These are phyloP conservation scores for Phaeoacremonium minimum DNA, from an alignment of 2,329 filamentous ascomycete genomes.

Conservation along the genomic window DNA sequence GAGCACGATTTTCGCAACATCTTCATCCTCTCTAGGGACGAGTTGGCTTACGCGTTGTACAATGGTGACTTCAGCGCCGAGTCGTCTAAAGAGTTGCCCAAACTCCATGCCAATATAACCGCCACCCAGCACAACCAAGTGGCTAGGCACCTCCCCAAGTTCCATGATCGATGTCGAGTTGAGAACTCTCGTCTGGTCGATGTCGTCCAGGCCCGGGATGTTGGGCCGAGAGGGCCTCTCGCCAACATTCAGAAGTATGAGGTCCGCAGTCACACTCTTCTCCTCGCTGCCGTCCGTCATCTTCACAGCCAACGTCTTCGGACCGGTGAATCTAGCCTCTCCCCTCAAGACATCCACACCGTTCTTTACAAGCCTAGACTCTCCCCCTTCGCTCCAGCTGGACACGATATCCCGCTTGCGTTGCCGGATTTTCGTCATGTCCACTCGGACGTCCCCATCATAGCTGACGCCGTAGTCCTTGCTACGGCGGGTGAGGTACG, in stretches of 20 bases:
- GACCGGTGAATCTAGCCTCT: conserved; percentile 34
- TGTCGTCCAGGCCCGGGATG: conserved; percentile 28
- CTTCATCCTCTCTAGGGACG: conserved; percentile 40
- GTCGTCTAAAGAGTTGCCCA: conserved; percentile 43
- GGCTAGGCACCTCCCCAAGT: conserved; percentile 36
- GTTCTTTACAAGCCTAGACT: conserved; percentile 30
- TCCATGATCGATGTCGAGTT: conserved; percentile 45
- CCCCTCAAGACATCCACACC: conserved; percentile 42
- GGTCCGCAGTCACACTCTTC: conserved; percentile 28
- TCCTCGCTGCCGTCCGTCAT: conserved; percentile 21
- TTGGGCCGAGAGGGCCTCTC: conserved; percentile 33
- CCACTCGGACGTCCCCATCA: conserved; percentile 26
- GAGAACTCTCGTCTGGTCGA: conserved; percentile 30
- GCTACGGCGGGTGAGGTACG: conserved; percentile 36
- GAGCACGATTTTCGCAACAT: conserved; percentile 36
- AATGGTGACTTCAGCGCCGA: conserved; percentile 44
- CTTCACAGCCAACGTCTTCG: conserved; percentile 29
- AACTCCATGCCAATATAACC: conserved; percentile 51
- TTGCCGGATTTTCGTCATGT: conserved; percentile 45
- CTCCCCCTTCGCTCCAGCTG: conserved; percentile 42
- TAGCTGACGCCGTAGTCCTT: conserved; percentile 39
- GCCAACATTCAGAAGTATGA: conserved; percentile 42
- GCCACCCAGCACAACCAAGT: conserved; percentile 47
- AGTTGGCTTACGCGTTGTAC: conserved; percentile 37
- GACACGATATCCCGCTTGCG: conserved; percentile 49